Conservation (phyloP, 2,329 filamentous ascomycete genomes). For the Conoideocrella luteorostrata region DNA sequence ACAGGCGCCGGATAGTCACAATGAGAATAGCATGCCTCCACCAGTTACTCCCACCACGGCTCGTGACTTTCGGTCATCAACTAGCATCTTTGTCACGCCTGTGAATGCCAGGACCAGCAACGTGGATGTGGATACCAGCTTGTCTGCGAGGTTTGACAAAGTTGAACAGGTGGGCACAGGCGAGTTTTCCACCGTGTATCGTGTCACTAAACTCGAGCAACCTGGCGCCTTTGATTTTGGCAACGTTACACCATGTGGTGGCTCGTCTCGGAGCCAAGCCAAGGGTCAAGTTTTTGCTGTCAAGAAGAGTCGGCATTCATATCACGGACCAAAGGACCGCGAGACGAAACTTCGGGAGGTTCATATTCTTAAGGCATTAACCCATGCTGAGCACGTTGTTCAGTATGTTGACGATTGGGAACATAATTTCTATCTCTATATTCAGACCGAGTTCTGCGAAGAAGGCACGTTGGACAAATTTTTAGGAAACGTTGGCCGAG, state of each 20-base stretch:
- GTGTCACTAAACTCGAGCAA: slow-evolving; percentile 49
- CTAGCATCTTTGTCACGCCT: slow-evolving; percentile 56
- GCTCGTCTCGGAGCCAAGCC: slow-evolving; percentile 44
- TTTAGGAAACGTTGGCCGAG: slow-evolving; percentile 72
- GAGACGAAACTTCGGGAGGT: slow-evolving; percentile 81
- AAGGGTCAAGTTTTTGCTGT: slow-evolving; percentile 73
- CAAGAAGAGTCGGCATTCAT: slow-evolving; percentile 83
- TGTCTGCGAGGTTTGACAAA: slow-evolving; percentile 71
- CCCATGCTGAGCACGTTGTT: slow-evolving; percentile 77
- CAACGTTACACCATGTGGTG: slow-evolving; percentile 39
- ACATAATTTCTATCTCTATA: slow-evolving; percentile 77
- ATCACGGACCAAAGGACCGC: slow-evolving; percentile 72
- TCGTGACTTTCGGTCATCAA: slow-evolving; percentile 43
- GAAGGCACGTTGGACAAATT: slow-evolving; percentile 87
- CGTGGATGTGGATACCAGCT: slow-evolving; percentile 63
- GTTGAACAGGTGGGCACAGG: slow-evolving; percentile 78
- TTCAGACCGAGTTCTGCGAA: slow-evolving; percentile 95
- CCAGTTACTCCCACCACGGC: slow-evolving; percentile 78
- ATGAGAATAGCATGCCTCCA: slow-evolving; percentile 30
- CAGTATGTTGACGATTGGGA: slow-evolving; percentile 86
- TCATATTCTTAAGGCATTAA: slow-evolving; percentile 67
- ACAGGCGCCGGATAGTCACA: slow-evolving; percentile 38
- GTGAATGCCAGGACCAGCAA: slow-evolving; percentile 63
- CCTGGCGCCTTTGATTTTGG: slow-evolving; percentile 30
- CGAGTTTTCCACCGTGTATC: slow-evolving; percentile 90